Evolutionary conservation across 257 asterid genomes (phyloP).

Genomic region (Apocynum venetum): DNA sequence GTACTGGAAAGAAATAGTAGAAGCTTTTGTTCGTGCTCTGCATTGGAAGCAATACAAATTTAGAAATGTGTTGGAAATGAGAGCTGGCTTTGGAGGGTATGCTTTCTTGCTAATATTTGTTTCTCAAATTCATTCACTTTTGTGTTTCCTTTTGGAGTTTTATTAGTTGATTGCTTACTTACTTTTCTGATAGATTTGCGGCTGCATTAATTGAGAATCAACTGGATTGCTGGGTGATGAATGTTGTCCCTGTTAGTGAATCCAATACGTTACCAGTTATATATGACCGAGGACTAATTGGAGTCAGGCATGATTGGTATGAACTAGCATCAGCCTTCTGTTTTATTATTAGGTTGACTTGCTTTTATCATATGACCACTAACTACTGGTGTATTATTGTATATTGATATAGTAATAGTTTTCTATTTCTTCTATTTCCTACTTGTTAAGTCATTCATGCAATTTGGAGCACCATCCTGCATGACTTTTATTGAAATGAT

Average conservation of each 20-base stretch:
- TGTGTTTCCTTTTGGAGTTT: constrained; percentile 10
- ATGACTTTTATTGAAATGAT: background rate
- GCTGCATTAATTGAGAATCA: constrained; percentile 70
- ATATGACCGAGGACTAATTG: constrained; percentile 91
- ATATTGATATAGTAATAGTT: background rate
- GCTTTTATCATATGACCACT: background rate
- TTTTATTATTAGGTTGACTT: background rate
- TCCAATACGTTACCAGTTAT: constrained; percentile 89
- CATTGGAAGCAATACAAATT: constrained; percentile 58
- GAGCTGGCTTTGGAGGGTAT: constrained; percentile 98
- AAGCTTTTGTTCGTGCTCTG: constrained; percentile 51
- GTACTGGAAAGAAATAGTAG: constrained; percentile 80
- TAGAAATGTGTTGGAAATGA: constrained; percentile 95
- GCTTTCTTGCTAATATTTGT: constrained; percentile 5
- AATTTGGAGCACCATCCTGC: background rate
- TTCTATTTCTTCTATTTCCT: background rate
- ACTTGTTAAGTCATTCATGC: background rate
- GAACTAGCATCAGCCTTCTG: background rate
- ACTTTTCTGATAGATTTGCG: constrained; percentile 59
- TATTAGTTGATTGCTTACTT: background rate
- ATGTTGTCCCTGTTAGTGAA: constrained; percentile 90
- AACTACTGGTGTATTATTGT: background rate
- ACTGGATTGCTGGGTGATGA: constrained; percentile 91
- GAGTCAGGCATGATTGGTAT: constrained; percentile 96
- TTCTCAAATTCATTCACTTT: constrained; percentile 4